phyloP scores from a whole-genome alignment of 805 yeast species.

The Tetrapisispora pingtungensis region DNA sequence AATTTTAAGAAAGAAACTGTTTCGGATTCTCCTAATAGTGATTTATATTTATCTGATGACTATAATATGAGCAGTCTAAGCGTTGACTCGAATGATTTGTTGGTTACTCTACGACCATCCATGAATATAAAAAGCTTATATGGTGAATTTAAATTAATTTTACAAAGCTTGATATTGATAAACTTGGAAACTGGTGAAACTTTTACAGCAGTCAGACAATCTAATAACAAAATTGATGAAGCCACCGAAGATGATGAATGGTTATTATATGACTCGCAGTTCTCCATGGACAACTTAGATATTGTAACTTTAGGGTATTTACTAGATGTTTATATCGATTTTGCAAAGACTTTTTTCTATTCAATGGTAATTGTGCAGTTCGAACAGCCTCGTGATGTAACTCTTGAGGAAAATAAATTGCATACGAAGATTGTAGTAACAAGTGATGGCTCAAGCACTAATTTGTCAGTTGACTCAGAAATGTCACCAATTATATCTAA shows the following conservation, averaged over 20 bases:
- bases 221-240: constrained; percentile 17
- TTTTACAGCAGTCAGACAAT: constrained; percentile 27
- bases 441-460: constrained; percentile 1
- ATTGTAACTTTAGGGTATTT: constrained; percentile 13
- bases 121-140: constrained; percentile 22
- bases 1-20: not conserved
- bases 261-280: constrained; percentile 32
- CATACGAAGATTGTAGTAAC: not conserved
- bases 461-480: constrained; percentile 1
- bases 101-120: constrained; percentile 24
- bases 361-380: constrained; percentile 13
- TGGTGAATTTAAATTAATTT: constrained; percentile 27
- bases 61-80: constrained; percentile 1
- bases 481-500: not conserved
- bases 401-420: not conserved
- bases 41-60: constrained; percentile 2
- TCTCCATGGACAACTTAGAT: constrained; percentile 29
- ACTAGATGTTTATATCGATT: constrained; percentile 8
- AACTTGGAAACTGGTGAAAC: constrained; percentile 19
- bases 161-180: constrained; percentile 26
- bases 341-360: constrained; percentile 13
- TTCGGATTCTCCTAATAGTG: constrained; percentile 1
- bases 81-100: constrained; percentile 10
- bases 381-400: not conserved
- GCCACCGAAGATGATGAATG: constrained; percentile 33